These are phyloP conservation scores for Thelonectria rubi DNA, from an alignment of 2,329 filamentous ascomycete species.

Conservation along the genomic window DNA sequence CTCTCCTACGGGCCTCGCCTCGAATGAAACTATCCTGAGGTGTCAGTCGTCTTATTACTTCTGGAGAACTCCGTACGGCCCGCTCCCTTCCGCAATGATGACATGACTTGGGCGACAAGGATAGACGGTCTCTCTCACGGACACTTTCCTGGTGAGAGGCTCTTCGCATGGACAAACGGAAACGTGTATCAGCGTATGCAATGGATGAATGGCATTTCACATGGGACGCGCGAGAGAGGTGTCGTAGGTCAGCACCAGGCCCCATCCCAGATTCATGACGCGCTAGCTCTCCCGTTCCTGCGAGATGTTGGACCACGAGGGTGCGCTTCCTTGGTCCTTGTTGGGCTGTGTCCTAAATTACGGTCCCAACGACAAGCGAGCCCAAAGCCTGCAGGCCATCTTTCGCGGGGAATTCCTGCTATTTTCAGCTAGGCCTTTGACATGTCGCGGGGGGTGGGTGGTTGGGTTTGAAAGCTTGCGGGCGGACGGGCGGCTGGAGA, in stretches of 20 bases:
- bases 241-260: not conserved
- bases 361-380: not conserved
- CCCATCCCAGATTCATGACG: slow-evolving; percentile 11
- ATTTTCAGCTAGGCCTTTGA: slow-evolving; percentile 31
- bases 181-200: slow-evolving; percentile 12
- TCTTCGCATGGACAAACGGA: not conserved
- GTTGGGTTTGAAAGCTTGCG: slow-evolving; percentile 24
- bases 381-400: slow-evolving; percentile 6
- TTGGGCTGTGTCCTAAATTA: too few relatives aligned
- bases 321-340: slow-evolving; percentile 5
- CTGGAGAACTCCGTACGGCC: not conserved
- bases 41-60: not conserved
- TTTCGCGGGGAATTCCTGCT: slow-evolving; percentile 34
- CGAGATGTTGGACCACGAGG: slow-evolving; percentile 29
- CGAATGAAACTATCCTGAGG: not conserved
- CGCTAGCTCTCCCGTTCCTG: slow-evolving; percentile 33
- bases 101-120: not conserved
- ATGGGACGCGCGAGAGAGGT: not conserved
- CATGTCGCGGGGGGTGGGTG: slow-evolving; percentile 27
- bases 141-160: slow-evolving; percentile 1
- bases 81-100: not conserved
- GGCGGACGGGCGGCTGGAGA: slow-evolving; percentile 34
- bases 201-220: slow-evolving; percentile 14
- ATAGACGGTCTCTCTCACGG: not conserved
- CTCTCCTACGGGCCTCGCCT: not conserved